Base-by-base conservation (phyloP, 108 stramenopile genomes). In the Cylindrotheca closterium region DNA sequence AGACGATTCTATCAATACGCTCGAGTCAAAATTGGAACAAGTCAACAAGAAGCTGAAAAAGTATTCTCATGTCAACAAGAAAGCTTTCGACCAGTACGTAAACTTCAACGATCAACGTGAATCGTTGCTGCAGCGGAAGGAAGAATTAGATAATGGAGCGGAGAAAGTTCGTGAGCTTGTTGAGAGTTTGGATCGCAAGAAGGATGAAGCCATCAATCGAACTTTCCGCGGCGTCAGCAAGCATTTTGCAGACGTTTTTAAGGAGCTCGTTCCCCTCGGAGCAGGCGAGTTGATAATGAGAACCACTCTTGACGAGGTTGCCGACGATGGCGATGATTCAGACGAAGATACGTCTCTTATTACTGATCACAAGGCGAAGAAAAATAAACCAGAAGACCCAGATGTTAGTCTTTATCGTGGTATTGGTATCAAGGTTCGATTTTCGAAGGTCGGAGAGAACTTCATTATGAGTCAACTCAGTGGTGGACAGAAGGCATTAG, bases 401-500 rank as follows among this genome's bases (percentile, higher is more conserved):
- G 84, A 88, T 62, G 89, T 97, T 31, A 88, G 85, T 64, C 71
- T 86, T 19, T 97, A 94, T 78, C 74, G 88, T 15, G 97, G 96
- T 45, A 79, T 98, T 30, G 87, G 86, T 29, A 79, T 94, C 77
- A 89, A 96, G 68, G 98, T 98, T 27, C 81, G 91, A 21, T 99
- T 99, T 71, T 87, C 85, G 22, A 83, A 75, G 17, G 80, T 82
- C 8, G 96, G 92, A 25, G 94, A 98, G 68, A 95, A 93, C 64
- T 91, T 85, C 58, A 59, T 85, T 30, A 97, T 97, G 96, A 84
- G 88, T 25, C 94, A 93, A 69, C 93, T 99, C 32, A 96, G 95
- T 30, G 99, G 99, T 7, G 99, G 99, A n/a, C 99, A 99, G 63
- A 98, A 98, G 77, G 97, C 99, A 0, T 82, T 99, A 54, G 98